Evolutionary conservation across 306 rosid genomes (phyloP).

Genomic region (Cajanus cajan): DNA sequence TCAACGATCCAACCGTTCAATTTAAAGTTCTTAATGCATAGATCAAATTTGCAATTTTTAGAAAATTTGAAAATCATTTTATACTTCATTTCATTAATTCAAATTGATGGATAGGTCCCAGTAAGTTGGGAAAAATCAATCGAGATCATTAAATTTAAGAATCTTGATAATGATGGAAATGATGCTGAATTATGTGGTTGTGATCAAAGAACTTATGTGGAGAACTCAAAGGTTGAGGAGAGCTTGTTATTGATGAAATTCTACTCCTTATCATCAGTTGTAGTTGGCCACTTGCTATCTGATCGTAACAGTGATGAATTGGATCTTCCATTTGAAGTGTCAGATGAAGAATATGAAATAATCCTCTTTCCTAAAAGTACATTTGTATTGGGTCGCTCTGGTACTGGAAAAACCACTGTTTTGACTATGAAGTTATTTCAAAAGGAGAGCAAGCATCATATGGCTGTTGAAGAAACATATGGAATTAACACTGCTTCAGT

Average conservation of each 20-base stretch:
- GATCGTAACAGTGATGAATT: constrained; percentile 50
- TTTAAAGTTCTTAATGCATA: too few relatives aligned
- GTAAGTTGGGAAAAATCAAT: constrained; percentile 45
- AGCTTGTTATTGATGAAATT: constrained; percentile 80
- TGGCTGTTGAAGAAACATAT: constrained; percentile 34
- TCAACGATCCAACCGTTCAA: too few relatives aligned
- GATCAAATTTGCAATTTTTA: too few relatives aligned
- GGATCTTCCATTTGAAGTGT: constrained; percentile 78
- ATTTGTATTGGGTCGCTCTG: constrained; percentile 80
- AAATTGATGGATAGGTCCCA: too few relatives aligned
- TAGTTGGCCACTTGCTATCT: constrained; percentile 61
- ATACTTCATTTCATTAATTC: too few relatives aligned
- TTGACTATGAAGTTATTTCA: constrained; percentile 73
- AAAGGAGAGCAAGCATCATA: constrained; percentile 50
- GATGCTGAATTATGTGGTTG: constrained; percentile 27
- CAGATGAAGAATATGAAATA: constrained; percentile 63
- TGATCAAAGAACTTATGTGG: constrained; percentile 65
- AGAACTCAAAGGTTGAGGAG: constrained; percentile 78
- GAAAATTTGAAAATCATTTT: too few relatives aligned
- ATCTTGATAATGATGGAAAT: constrained; percentile 22
- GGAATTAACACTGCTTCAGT: background rate
- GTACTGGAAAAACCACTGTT: constrained; percentile 88
- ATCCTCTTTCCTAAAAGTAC: constrained; percentile 56
- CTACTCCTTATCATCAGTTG: constrained; percentile 55
- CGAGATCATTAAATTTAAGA: constrained; percentile 46